Conservation (phyloP, 129 eudicot species). For the Chrysanthemum lavandulifolium region DNA sequence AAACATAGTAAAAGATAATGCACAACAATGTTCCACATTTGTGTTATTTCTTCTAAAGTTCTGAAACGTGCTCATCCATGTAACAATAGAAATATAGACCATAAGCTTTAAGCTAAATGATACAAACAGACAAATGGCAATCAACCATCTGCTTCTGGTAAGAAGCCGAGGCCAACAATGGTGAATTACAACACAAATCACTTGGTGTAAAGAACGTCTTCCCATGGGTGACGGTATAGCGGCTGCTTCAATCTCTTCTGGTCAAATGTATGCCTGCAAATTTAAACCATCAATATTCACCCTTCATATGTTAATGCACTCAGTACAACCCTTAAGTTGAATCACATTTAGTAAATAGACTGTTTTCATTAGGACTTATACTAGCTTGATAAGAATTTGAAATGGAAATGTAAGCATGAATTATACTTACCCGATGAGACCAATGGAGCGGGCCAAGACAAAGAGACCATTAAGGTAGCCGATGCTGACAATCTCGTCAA, state of each 20-base stretch:
- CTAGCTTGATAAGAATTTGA: not conserved
- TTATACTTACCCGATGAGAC: constrained; percentile 82
- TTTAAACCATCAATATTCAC: constrained; percentile 10
- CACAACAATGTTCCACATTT: not conserved
- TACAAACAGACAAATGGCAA: constrained; percentile 21
- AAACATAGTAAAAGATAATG: constrained; percentile 3
- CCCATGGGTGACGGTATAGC: constrained; percentile 99
- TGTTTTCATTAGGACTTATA: no score
- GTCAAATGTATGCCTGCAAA: constrained; percentile 89
- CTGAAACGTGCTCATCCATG: constrained; percentile 5
- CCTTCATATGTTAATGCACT: not conserved
- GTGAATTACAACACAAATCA: constrained; percentile 35
- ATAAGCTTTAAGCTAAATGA: constrained; percentile 18
- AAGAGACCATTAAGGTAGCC: constrained; percentile 95
- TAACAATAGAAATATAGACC: constrained; percentile 12
- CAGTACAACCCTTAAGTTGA: not conserved
- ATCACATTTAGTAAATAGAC: no score
- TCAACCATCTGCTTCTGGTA: constrained; percentile 5
- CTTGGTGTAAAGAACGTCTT: constrained; percentile 97
- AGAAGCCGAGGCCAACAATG: constrained; percentile 12
- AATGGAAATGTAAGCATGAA: not conserved
- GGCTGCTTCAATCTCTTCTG: constrained; percentile 99
- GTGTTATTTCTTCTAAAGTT: constrained; percentile 19
- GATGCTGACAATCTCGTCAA: constrained; percentile 78
- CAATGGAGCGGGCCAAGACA: constrained; percentile 91